Percentiles rank a stretch among this genome's conserved stretches.
Evolutionary conservation across 257 asterid genomes (phyloP).

Genomic region (Salvia miltiorrhiza): DNA sequence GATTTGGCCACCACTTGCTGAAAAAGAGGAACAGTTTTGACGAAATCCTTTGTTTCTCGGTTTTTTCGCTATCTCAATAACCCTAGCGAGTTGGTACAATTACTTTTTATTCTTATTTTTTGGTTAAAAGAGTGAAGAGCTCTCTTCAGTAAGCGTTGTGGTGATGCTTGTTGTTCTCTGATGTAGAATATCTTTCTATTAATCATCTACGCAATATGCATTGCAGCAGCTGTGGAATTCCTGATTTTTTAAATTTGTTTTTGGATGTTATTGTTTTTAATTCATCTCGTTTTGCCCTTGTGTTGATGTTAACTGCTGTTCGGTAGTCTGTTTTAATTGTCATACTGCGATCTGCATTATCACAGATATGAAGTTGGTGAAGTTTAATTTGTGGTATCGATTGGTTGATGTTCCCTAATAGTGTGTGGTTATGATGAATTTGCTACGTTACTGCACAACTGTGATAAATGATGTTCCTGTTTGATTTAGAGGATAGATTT

Average conservation of each 20-base stretch:
- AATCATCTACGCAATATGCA: not conserved
- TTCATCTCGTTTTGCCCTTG: not conserved
- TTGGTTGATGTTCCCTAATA: not conserved
- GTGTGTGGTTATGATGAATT: not conserved
- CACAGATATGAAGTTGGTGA: not conserved
- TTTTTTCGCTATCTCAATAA: constrained; percentile 1
- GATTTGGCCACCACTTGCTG: not conserved
- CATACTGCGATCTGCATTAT: not conserved
- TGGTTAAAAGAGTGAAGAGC: not conserved
- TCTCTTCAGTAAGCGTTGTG: not conserved
- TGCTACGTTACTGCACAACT: not conserved
- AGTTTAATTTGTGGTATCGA: not conserved
- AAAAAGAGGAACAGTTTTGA: not conserved
- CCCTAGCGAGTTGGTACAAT: constrained; percentile 30
- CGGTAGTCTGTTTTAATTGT: not conserved
- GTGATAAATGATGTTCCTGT: no score
- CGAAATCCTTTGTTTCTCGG: constrained; percentile 7
- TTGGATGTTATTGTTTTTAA: not conserved
- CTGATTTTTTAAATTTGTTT: not conserved
- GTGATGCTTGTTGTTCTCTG: not conserved
- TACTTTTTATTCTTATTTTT: not conserved
- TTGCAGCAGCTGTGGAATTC: not conserved
- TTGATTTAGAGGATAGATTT: not conserved
- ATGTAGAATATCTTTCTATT: not conserved
- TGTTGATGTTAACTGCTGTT: constrained; percentile 2